phyloP scores from a whole-genome alignment of 75 land plant species.

The Pinus tabuliformis region DNA sequence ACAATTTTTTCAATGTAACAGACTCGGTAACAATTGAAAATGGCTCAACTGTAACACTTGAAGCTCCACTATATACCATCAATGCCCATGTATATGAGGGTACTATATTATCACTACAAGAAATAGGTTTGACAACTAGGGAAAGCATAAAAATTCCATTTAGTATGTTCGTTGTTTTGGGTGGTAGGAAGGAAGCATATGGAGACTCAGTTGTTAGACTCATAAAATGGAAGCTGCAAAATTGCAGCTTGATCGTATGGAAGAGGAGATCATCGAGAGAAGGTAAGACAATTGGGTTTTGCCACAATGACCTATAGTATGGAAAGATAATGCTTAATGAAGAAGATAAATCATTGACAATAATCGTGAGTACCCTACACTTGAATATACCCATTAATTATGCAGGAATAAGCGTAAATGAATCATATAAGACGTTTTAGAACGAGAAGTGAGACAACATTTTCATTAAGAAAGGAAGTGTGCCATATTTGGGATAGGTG shows the following conservation, averaged over 20 bases:
- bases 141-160: conserved; percentile 24
- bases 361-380: conserved; percentile 41
- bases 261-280: conserved; percentile 47
- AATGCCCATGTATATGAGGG: conserved; percentile 40
- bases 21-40: conserved; percentile 1
- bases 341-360: conserved; percentile 37
- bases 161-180: conserved; percentile 22
- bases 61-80: conserved; percentile 25
- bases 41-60: conserved; percentile 10
- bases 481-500: too few relatives aligned
- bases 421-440: too few relatives aligned
- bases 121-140: conserved; percentile 25
- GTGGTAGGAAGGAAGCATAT: not conserved
- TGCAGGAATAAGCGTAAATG: too few relatives aligned
- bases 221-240: conserved; percentile 10
- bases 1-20: conserved; percentile 18
- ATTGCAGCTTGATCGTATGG: conserved; percentile 43
- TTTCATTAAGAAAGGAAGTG: too few relatives aligned
- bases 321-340: conserved; percentile 47
- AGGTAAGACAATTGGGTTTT: conserved; percentile 30
- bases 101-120: conserved; percentile 36
- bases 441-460: not conserved
- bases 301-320: conserved; percentile 55
- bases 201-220: conserved; percentile 1
- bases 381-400: not conserved